phyloP scores from a whole-genome alignment of 2,329 filamentous ascomycete species.

The Penicillium sp. region DNA sequence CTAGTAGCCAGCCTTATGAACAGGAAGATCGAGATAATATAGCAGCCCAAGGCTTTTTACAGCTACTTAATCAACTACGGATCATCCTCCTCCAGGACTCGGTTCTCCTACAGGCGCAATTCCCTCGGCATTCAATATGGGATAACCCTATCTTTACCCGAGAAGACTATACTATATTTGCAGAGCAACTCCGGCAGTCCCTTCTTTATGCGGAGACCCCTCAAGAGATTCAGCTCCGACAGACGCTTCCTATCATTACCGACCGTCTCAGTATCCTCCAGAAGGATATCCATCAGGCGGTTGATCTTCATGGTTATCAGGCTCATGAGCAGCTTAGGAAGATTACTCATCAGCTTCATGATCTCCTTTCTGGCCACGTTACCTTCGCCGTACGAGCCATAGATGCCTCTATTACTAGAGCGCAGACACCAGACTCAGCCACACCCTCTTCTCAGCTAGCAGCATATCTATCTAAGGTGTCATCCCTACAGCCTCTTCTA shows the following conservation, averaged over 20 bases:
- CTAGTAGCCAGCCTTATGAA: too few relatives aligned
- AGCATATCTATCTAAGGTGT: neutral
- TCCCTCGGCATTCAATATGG: neutral
- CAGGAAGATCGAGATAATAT: neutral
- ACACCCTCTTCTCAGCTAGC: neutral
- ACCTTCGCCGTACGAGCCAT: neutral
- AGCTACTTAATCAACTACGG: neutral
- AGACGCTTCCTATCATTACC: neutral
- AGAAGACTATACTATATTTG: neutral
- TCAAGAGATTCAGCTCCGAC: neutral
- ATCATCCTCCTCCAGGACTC: neutral
- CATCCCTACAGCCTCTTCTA: neutral
- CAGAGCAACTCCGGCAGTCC: neutral
- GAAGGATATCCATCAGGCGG: neutral
- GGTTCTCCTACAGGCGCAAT: constrained; percentile 1
- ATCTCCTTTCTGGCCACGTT: neutral
- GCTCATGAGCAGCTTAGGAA: neutral
- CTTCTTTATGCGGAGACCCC: neutral
- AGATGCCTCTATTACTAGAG: neutral
- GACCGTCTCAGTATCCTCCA: neutral
- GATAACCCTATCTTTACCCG: neutral
- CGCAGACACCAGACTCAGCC: neutral
- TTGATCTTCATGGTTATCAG: neutral
- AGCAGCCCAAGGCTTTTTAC: neutral
- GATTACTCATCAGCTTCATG: neutral